Evolutionary conservation across 2,329 filamentous ascomycete genomes (phyloP).

Genomic region (Helotiales sp.): DNA sequence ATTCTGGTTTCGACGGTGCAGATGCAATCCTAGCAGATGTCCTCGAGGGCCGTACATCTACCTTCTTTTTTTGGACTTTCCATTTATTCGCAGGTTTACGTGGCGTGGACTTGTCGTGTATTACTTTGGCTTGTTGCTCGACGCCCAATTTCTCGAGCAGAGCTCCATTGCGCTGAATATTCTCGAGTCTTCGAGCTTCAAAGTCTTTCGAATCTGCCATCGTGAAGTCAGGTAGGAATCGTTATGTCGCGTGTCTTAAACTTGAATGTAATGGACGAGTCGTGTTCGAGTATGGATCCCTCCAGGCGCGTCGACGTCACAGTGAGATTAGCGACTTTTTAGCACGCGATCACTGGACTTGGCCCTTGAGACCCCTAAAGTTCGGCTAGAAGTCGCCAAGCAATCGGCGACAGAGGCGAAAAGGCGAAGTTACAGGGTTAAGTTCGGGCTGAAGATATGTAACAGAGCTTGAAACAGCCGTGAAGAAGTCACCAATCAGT

Average conservation of each 20-base stretch:
- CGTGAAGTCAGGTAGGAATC: background rate
- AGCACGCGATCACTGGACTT: background rate
- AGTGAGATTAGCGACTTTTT: background rate
- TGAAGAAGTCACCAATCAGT: background rate
- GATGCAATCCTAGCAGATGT: slow-evolving; percentile 10
- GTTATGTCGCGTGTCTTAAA: background rate
- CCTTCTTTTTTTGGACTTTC: background rate
- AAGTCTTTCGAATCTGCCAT: slow-evolving; percentile 6
- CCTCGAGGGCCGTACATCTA: background rate
- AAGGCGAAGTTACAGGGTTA: background rate
- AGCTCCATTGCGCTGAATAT: slow-evolving; percentile 8
- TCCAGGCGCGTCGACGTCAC: background rate
- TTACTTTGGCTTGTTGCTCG: slow-evolving; percentile 9
- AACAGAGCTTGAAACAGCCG: background rate
- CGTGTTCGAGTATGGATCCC: background rate
- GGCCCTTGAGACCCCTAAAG: background rate
- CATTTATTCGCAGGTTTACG: slow-evolving; percentile 2
- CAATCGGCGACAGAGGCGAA: background rate
- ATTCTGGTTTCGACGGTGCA: slow-evolving; percentile 1
- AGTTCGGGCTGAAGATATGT: background rate
- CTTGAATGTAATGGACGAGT: too few relatives aligned
- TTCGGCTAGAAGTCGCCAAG: background rate
- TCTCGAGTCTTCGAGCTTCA: slow-evolving; percentile 2
- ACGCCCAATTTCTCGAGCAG: slow-evolving; percentile 11
- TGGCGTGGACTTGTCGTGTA: background rate